These are phyloP conservation scores for Coprinopsis strossmayeri DNA, from an alignment of 768 basidiomycete genomes.

Conservation along the genomic window DNA sequence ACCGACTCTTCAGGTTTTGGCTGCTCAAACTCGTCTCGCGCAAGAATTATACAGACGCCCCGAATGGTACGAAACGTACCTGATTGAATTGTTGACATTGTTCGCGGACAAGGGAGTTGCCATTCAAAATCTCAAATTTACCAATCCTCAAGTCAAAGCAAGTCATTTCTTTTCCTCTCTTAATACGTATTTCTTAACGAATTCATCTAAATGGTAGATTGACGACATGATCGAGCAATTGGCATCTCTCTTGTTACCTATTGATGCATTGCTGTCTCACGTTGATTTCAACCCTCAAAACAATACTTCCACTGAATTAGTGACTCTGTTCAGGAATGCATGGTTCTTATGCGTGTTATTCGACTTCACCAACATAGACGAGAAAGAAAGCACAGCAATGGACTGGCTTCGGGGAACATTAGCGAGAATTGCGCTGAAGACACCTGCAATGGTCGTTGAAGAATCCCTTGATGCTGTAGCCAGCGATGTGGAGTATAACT, in stretches of 20 bases:
- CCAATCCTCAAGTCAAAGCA: slow-evolving; percentile 64
- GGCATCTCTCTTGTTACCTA: slow-evolving; percentile 82
- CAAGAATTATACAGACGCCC: slow-evolving; percentile 68
- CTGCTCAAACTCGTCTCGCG: slow-evolving; percentile 86
- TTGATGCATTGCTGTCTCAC: slow-evolving; percentile 80
- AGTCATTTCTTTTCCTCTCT: slow-evolving; percentile 5
- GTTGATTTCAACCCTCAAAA: slow-evolving; percentile 56
- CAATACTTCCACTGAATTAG: slow-evolving; percentile 50
- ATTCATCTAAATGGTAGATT: slow-evolving; percentile 35
- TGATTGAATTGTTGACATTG: slow-evolving; percentile 77
- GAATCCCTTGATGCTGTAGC: slow-evolving; percentile 75
- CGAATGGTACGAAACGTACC: slow-evolving; percentile 73
- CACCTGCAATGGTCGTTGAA: slow-evolving; percentile 80
- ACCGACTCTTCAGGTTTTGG: slow-evolving; percentile 53
- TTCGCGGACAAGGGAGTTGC: slow-evolving; percentile 90
- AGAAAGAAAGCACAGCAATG: slow-evolving; percentile 56
- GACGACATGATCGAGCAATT: slow-evolving; percentile 85
- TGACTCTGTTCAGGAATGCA: slow-evolving; percentile 80
- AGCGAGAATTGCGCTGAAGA: slow-evolving; percentile 75
- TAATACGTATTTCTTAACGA: not conserved
- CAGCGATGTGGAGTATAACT: slow-evolving; percentile 89
- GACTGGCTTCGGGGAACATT: slow-evolving; percentile 77
- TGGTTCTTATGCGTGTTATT: slow-evolving; percentile 94
- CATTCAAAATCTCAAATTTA: slow-evolving; percentile 74
- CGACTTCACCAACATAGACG: slow-evolving; percentile 57